Evolutionary conservation across 495 filamentous ascomycete genomes (phyloP).

Genomic region (Aspergillus ellipticus): DNA sequence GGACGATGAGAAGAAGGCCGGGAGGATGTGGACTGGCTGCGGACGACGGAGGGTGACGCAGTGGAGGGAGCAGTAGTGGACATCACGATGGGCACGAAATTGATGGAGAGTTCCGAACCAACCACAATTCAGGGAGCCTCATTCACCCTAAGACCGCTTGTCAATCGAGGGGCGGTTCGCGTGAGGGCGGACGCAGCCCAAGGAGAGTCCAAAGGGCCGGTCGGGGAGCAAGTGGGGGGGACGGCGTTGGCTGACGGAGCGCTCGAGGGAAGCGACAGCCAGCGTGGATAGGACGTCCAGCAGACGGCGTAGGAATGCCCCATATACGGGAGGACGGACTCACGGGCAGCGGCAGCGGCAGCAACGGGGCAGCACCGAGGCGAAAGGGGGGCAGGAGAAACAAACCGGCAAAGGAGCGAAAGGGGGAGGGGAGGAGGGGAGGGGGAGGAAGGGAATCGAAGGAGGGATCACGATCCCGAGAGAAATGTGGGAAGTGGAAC

Average conservation of each 20-base stretch:
- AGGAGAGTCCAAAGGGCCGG: constrained; percentile 10
- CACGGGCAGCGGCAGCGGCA: too few relatives aligned
- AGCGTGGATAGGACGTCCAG: constrained; percentile 12
- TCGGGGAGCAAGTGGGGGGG: constrained; percentile 24
- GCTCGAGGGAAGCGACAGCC: constrained; percentile 12
- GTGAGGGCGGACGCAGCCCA: constrained; percentile 16
- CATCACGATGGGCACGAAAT: constrained; percentile 36
- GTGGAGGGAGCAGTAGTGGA: constrained; percentile 46
- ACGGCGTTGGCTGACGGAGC: constrained; percentile 22
- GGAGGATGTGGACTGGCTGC: constrained; percentile 55
- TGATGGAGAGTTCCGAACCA: constrained; percentile 13
- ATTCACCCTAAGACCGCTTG: constrained; percentile 10
- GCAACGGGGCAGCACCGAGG: too few relatives aligned
- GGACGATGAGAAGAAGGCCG: constrained; percentile 40
- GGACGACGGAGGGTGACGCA: constrained; percentile 44
- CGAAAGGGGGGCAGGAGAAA: constrained; percentile 1
- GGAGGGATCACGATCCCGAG: constrained; percentile 27
- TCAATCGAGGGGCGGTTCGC: constrained; percentile 13
- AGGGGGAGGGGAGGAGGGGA: constrained; percentile 7
- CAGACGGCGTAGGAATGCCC: constrained; percentile 12
- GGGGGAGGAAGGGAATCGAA: constrained; percentile 2
- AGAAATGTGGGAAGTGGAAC: constrained; percentile 34
- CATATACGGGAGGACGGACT: constrained; percentile 10
- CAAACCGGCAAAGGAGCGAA: constrained; percentile 8
- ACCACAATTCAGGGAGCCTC: constrained; percentile 21